A percentile compares a stretch with the other conserved stretches of the same genome.
Evolutionary conservation across 2,329 filamentous ascomycete species (phyloP).

Genomic region (Botrytis aclada): DNA sequence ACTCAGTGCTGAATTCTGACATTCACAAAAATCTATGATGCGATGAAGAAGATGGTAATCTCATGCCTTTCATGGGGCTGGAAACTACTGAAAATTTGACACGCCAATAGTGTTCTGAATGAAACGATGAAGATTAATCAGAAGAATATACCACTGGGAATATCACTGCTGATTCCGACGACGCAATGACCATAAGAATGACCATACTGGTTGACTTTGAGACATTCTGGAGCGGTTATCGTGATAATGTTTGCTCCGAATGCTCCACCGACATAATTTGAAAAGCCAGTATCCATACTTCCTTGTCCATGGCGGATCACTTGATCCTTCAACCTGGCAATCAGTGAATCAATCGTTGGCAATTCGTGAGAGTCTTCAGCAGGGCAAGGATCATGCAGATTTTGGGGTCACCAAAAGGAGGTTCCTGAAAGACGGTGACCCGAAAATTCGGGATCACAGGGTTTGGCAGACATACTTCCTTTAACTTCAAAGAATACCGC

Average conservation of each 20-base stretch:
- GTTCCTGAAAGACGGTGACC: not conserved
- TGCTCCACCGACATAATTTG: too few species aligned
- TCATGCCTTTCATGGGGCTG: not conserved
- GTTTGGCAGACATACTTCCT: not conserved
- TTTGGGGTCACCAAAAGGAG: not conserved
- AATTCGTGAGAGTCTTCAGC: not conserved
- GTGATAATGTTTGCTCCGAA: not conserved
- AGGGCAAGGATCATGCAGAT: not conserved
- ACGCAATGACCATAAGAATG: not conserved
- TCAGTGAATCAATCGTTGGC: not conserved
- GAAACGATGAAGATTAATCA: not conserved
- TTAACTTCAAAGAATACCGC: too few species aligned
- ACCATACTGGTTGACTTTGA: not conserved
- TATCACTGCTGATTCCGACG: not conserved
- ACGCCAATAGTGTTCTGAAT: not conserved
- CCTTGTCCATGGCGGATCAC: not conserved
- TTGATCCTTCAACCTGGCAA: not conserved
- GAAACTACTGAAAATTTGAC: not conserved
- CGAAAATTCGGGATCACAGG: not conserved
- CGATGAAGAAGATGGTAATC: not conserved
- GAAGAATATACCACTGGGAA: not conserved
- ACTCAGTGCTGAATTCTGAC: not conserved
- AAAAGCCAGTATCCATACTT: not conserved
- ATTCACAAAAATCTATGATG: not conserved
- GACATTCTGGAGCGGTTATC: not conserved